Evolutionary conservation across 2,329 filamentous ascomycete genomes (phyloP).

Genomic region (Microsporum audouinii): DNA sequence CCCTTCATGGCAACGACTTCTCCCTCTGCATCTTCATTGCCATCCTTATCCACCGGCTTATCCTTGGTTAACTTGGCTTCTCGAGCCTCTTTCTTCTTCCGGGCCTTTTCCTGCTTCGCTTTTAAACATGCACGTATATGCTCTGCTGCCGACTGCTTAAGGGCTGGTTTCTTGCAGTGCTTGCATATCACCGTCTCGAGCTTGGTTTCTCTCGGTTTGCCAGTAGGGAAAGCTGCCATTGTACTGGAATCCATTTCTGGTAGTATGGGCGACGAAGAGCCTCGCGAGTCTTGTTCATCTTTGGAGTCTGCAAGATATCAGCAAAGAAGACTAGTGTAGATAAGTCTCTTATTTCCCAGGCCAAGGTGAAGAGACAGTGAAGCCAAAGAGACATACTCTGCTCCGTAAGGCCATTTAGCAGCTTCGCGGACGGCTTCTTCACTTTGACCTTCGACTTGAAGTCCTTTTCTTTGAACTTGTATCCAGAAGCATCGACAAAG

Average conservation of each 20-base stretch:
- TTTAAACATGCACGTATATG: constrained; percentile 78
- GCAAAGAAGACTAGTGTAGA: background rate
- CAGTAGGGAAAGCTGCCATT: constrained; percentile 67
- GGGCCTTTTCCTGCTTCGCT: constrained; percentile 71
- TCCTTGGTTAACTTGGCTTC: constrained; percentile 55
- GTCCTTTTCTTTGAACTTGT: constrained; percentile 36
- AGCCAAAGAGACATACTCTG: background rate
- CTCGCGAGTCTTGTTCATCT: constrained; percentile 23
- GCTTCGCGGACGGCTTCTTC: constrained; percentile 26
- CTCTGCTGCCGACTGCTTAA: constrained; percentile 60
- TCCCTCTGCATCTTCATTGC: constrained; percentile 31
- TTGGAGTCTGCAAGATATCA: constrained; percentile 7
- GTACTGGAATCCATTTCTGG: constrained; percentile 60
- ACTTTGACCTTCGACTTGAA: constrained; percentile 36
- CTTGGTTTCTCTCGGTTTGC: constrained; percentile 67
- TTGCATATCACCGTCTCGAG: constrained; percentile 78
- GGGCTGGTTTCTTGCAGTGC: constrained; percentile 81
- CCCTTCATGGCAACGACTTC: constrained; percentile 36
- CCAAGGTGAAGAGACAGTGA: background rate
- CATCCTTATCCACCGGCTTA: constrained; percentile 36
- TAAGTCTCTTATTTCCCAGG: background rate
- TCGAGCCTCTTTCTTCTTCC: constrained; percentile 62
- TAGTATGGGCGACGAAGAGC: constrained; percentile 33
- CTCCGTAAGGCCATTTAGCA: constrained; percentile 16
- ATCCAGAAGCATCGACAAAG: constrained; percentile 36